A percentile compares a stretch with the other conserved stretches of the same genome.
Evolutionary conservation across 164 flowering plant species (phyloP).

Genomic region (Warburgia ugandensis): DNA sequence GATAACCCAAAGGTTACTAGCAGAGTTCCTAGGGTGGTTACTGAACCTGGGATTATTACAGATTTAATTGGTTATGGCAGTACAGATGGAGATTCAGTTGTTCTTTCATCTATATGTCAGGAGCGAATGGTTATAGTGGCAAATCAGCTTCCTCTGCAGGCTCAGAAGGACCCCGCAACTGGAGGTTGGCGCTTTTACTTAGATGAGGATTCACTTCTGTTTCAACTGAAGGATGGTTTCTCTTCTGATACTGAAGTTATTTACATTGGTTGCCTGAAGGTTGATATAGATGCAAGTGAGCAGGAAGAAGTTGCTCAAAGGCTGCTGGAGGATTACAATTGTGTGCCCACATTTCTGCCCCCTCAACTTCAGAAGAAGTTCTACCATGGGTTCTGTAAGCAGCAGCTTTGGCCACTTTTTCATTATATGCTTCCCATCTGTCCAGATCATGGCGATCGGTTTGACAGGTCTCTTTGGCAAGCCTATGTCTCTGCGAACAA

Average conservation of each 20-base stretch:
- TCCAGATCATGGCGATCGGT: constrained; percentile 23
- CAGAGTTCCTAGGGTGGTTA: constrained; percentile 59
- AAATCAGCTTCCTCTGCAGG: constrained; percentile 63
- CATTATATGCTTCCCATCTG: constrained; percentile 27
- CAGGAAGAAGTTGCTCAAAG: constrained; percentile 40
- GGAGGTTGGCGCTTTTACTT: constrained; percentile 55
- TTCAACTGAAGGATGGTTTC: constrained; percentile 71
- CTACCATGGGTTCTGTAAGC: constrained; percentile 20
- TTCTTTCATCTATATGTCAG: constrained; percentile 21
- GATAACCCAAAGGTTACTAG: constrained; percentile 46
- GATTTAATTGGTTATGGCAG: constrained; percentile 37
- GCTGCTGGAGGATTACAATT: constrained; percentile 21
- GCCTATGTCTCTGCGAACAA: constrained; percentile 30
- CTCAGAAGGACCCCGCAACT: constrained; percentile 41
- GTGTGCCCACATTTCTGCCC: constrained; percentile 28
- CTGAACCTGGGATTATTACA: constrained; percentile 61
- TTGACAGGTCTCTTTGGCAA: constrained; percentile 23
- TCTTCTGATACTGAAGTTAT: constrained; percentile 60
- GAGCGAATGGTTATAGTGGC: constrained; percentile 65
- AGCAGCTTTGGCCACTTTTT: constrained; percentile 19
- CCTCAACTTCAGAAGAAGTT: constrained; percentile 20
- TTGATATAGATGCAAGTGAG: constrained; percentile 49
- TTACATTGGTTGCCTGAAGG: constrained; percentile 80
- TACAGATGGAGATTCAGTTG: constrained; percentile 41
- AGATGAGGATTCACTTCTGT: constrained; percentile 60